These are phyloP conservation scores for Eucalyptus grandis DNA, from an alignment of 345 rosid species.

Conservation along the genomic window DNA sequence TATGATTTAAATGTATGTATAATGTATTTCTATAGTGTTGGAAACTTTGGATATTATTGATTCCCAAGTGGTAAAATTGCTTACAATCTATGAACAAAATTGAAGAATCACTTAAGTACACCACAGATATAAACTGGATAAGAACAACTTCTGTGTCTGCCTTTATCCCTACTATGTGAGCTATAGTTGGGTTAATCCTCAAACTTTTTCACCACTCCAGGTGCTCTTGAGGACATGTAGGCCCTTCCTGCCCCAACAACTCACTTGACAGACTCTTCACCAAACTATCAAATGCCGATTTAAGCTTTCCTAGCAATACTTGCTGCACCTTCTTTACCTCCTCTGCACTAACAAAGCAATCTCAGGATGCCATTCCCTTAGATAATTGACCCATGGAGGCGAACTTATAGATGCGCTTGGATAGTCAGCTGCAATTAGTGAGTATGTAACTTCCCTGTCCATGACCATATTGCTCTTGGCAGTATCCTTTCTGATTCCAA, in stretches of 20 bases:
- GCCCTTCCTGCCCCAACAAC: slow-evolving; percentile 69
- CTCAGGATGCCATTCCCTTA: slow-evolving; percentile 70
- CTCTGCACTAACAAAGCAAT: slow-evolving; percentile 22
- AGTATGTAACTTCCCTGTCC: slow-evolving; percentile 31
- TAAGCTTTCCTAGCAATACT: slow-evolving; percentile 31
- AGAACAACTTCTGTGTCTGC: not conserved
- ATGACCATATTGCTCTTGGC: slow-evolving; percentile 31
- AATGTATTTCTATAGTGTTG: not conserved
- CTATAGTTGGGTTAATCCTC: not conserved
- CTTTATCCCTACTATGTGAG: not conserved
- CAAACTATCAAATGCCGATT: slow-evolving; percentile 32
- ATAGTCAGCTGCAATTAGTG: slow-evolving; percentile 46
- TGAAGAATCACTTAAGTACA: not conserved
- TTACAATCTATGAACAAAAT: not conserved
- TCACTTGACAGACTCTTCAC: slow-evolving; percentile 38
- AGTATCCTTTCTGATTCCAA: slow-evolving; percentile 70
- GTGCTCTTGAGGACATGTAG: slow-evolving; percentile 60
- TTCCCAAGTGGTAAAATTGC: not conserved
- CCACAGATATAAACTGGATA: not conserved
- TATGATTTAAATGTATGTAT: not conserved
- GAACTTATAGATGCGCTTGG: slow-evolving; percentile 24
- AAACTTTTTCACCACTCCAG: slow-evolving; percentile 58
- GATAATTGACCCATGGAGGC: slow-evolving; percentile 59
- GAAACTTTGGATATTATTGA: not conserved
- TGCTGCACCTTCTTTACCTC: slow-evolving; percentile 26